Evolutionary conservation across 805 yeast species (phyloP).

Genomic region (Helenozyma rhizophorensis): DNA sequence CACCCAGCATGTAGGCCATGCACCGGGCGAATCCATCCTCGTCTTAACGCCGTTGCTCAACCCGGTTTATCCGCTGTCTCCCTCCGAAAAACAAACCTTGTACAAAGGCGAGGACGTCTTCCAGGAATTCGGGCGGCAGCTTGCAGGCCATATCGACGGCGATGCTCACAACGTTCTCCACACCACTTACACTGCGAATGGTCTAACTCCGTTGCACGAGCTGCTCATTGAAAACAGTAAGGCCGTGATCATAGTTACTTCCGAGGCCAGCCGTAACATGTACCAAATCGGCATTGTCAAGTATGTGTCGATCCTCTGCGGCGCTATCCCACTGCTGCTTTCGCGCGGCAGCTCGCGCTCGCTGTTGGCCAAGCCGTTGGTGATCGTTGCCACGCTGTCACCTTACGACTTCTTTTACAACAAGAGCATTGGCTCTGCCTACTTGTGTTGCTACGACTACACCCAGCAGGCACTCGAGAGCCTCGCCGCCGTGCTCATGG

Average conservation of each 20-base stretch:
- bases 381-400: constrained; percentile 56
- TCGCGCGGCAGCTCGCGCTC: constrained; percentile 16
- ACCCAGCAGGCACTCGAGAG: constrained; percentile 48
- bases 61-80: constrained; percentile 27
- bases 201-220: constrained; percentile 53
- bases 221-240: constrained; percentile 47
- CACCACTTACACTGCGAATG: constrained; percentile 55
- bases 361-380: constrained; percentile 45
- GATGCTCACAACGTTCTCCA: constrained; percentile 46
- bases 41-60: constrained; percentile 35
- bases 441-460: constrained; percentile 59
- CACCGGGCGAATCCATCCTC: constrained; percentile 25
- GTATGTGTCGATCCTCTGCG: constrained; percentile 52
- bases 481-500: constrained; percentile 50
- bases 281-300: constrained; percentile 60
- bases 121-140: constrained; percentile 45
- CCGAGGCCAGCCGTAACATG: constrained; percentile 57
- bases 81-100: constrained; percentile 15
- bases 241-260: constrained; percentile 49
- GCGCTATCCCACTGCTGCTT: constrained; percentile 33
- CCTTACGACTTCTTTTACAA: constrained; percentile 61
- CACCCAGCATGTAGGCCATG: constrained; percentile 30
- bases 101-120: constrained; percentile 50
- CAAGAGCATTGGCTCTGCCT: constrained; percentile 50
- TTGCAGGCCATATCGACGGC: constrained; percentile 33